Base-by-base conservation (phyloP, 805 yeast genomes). In the Grigorovia yakushimaensis region DNA sequence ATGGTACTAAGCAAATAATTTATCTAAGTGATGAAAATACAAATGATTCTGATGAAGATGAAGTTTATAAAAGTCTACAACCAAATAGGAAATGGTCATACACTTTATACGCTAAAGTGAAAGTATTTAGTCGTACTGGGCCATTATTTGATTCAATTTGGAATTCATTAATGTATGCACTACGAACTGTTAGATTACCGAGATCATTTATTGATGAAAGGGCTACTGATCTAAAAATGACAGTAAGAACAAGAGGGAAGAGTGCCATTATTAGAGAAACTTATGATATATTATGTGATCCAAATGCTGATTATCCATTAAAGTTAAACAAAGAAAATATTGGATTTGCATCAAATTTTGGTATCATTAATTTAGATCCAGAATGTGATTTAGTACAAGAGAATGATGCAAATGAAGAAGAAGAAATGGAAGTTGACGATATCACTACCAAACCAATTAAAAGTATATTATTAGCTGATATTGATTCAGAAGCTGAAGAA, bases 401-500 rank as follows among this genome's bases (percentile, higher is more conserved):
- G 2, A 60, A 49, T 3, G 33, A 37, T n/a, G 51, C 62, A 6
- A 59, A 56, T 3, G 60, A 47, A 4, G 24, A 37, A 21, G 51
- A 44, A 8, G 50, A 58, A 2, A 55, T 52, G 2, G 65, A 54
- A 5, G 66, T 62, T 17, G 65, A 66, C 27, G 72, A 67, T 7
- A 46, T 56, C 15, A 63, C 64, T 38, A 30, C 6, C n/a, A 51
- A 41, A 20, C 20, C 38, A 19, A 21, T n/a, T 5, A 45, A 61
- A 21, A 53, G 75, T 1, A 68, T 79, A 0, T 56, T 86, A 15
- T 61, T 88, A 42, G 80, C 85, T 1, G 96, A 88, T 59, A 57
- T 86, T 39, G 94, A 87, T 60, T 94, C 94, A 13, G 91, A 84
- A 50, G 83, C 88, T 5, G 96, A 88, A 62, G 94, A 87, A 57